A percentile compares a stretch with the other conserved stretches of the same genome.
Conservation (phyloP, 2,329 filamentous ascomycete species). For the Epichloe typhina region DNA sequence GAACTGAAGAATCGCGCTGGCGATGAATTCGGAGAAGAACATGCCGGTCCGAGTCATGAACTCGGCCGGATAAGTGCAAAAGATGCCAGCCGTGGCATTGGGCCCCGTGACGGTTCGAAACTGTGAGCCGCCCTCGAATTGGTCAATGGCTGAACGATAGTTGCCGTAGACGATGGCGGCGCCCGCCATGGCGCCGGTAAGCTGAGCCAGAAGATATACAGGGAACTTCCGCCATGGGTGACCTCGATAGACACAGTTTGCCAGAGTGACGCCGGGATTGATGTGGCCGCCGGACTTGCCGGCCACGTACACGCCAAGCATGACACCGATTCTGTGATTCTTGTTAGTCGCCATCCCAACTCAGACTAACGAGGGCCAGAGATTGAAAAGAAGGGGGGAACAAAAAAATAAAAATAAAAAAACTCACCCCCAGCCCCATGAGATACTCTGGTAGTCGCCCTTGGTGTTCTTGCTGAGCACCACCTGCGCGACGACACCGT, state of each 20-base stretch:
- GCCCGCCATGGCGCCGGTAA: slow-evolving; percentile 53
- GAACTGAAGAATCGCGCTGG: slow-evolving; percentile 55
- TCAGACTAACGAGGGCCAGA: too few relatives aligned
- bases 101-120: slow-evolving; percentile 46
- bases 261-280: slow-evolving; percentile 58
- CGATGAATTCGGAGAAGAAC: slow-evolving; percentile 62
- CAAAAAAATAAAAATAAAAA: too few relatives aligned
- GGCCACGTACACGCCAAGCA: slow-evolving; percentile 55
- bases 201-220: slow-evolving; percentile 51
- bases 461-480: slow-evolving; percentile 37
- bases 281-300: slow-evolving; percentile 55
- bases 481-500: slow-evolving; percentile 60
- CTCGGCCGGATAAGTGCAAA: slow-evolving; percentile 59
- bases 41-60: slow-evolving; percentile 54
- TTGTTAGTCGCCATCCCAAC: neutral
- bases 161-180: slow-evolving; percentile 48
- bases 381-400: neutral
- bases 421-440: slow-evolving; percentile 36
- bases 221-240: slow-evolving; percentile 59
- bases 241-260: slow-evolving; percentile 54
- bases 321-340: slow-evolving; percentile 42
- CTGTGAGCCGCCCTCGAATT: slow-evolving; percentile 45
- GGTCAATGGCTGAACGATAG: slow-evolving; percentile 51
- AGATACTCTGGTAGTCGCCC: slow-evolving; percentile 36
- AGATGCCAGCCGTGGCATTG: slow-evolving; percentile 55